These are phyloP conservation scores for Hagleromyces aurorensis DNA, from an alignment of 805 yeast genomes.

Conservation along the genomic window DNA sequence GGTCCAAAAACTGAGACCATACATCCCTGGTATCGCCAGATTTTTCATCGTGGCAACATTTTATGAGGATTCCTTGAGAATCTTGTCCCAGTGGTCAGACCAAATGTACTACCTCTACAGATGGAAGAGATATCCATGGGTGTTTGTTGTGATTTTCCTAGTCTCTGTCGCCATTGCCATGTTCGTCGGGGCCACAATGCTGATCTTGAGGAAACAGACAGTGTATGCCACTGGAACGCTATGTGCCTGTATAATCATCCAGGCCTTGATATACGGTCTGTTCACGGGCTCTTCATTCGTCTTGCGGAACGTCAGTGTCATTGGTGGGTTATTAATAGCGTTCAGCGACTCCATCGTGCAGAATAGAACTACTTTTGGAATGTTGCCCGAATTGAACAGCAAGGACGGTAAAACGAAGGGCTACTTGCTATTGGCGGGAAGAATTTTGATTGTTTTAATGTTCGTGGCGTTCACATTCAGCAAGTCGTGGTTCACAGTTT, in stretches of 20 bases:
- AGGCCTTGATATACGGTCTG: conserved; percentile 84
- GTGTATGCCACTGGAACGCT: conserved; percentile 64
- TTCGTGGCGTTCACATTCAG: conserved; percentile 80
- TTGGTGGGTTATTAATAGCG: conserved; percentile 86
- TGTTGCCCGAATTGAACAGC: conserved; percentile 46
- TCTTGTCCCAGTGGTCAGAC: conserved; percentile 80
- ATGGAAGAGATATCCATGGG: conserved; percentile 70
- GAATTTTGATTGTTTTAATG: conserved; percentile 74
- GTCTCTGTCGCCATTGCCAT: conserved; percentile 55
- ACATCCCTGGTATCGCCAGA: conserved; percentile 82
- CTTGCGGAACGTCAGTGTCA: conserved; percentile 78
- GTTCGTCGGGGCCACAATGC: conserved; percentile 63
- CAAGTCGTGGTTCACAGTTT: conserved; percentile 59
- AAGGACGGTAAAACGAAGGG: conserved; percentile 58
- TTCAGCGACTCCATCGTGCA: conserved; percentile 79
- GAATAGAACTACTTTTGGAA: conserved; percentile 48
- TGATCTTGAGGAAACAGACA: conserved; percentile 61
- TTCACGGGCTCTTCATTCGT: conserved; percentile 75
- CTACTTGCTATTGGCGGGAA: conserved; percentile 78
- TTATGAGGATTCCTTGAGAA: conserved; percentile 80
- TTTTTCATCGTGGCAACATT: conserved; percentile 89
- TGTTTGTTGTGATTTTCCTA: conserved; percentile 69
- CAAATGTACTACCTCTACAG: conserved; percentile 79
- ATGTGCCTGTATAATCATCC: conserved; percentile 63
- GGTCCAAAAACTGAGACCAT: conserved; percentile 49